Conservation (phyloP, 192 early-diverging fungal species). For the Phycomyces blakesleeanus region DNA sequence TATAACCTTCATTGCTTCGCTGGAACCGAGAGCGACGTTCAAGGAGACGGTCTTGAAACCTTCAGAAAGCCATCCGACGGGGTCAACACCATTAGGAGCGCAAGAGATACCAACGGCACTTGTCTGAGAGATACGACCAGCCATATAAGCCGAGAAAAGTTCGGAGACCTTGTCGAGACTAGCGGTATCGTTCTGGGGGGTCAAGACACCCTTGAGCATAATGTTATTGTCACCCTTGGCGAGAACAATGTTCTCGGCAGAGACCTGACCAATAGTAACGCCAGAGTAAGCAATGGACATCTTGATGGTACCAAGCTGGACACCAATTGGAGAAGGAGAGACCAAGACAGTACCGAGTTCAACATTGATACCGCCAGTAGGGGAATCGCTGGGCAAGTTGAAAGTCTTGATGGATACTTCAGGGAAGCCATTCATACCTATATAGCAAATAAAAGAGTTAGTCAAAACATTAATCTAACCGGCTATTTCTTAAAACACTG, state of each 20-base stretch:
- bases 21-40: constrained; percentile 42
- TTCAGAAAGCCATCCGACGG: constrained; percentile 42
- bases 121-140: constrained; percentile 39
- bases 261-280: constrained; percentile 45
- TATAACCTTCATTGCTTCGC: constrained; percentile 44
- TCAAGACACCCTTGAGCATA: constrained; percentile 45
- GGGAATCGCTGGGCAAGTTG: constrained; percentile 45
- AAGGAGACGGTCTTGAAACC: constrained; percentile 49
- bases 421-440: constrained; percentile 55
- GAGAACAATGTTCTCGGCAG: constrained; percentile 36
- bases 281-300: constrained; percentile 45
- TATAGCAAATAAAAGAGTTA: background rate
- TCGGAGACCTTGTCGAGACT: constrained; percentile 39
- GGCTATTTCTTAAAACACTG: constrained; percentile 4
- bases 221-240: constrained; percentile 35
- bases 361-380: constrained; percentile 51
- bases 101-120: constrained; percentile 43
- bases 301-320: constrained; percentile 48
- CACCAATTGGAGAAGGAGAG: constrained; percentile 51
- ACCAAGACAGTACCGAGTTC: constrained; percentile 44
- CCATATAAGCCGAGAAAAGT: constrained; percentile 49
- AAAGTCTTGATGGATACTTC: constrained; percentile 47
- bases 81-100: constrained; percentile 44
- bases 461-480: no score
- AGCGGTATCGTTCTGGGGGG: constrained; percentile 42